Percentiles rank a stretch among this genome's conserved stretches.
phyloP scores from a whole-genome alignment of 805 yeast genomes.

The Saccharomyces mikatae region DNA sequence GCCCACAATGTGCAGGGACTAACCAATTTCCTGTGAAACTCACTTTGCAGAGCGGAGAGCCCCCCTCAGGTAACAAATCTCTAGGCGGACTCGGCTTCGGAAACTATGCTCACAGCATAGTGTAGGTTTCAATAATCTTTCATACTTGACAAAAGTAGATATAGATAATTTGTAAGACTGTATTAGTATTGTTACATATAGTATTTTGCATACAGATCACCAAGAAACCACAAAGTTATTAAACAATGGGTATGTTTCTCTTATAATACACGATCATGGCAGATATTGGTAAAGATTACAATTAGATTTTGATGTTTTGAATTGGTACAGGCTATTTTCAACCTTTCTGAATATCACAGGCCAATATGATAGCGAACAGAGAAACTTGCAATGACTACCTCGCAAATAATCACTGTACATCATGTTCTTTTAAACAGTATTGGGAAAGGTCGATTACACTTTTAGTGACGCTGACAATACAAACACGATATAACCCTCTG shows the following conservation, averaged over 20 bases:
- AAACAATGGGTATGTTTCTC: constrained; percentile 31
- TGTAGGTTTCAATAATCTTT: background rate
- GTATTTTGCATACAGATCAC: background rate
- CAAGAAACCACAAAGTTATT: constrained; percentile 27
- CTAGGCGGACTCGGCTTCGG: background rate
- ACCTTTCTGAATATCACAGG: background rate
- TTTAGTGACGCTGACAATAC: background rate
- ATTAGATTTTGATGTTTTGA: background rate
- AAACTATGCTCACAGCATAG: background rate
- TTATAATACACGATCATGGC: background rate
- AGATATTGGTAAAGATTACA: background rate
- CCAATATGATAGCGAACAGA: background rate
- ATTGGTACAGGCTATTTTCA: background rate
- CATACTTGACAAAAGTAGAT: background rate
- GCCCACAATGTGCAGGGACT: background rate
- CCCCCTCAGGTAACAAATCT: background rate
- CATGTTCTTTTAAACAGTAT: background rate
- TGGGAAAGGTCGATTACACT: background rate
- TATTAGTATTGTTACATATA: background rate
- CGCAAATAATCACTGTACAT: background rate
- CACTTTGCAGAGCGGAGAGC: background rate
- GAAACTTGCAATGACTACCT: background rate
- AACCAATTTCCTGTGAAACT: background rate
- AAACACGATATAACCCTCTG: background rate
- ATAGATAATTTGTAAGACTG: background rate